Conservation (phyloP, 345 rosid genomes). For the Draba incana region DNA sequence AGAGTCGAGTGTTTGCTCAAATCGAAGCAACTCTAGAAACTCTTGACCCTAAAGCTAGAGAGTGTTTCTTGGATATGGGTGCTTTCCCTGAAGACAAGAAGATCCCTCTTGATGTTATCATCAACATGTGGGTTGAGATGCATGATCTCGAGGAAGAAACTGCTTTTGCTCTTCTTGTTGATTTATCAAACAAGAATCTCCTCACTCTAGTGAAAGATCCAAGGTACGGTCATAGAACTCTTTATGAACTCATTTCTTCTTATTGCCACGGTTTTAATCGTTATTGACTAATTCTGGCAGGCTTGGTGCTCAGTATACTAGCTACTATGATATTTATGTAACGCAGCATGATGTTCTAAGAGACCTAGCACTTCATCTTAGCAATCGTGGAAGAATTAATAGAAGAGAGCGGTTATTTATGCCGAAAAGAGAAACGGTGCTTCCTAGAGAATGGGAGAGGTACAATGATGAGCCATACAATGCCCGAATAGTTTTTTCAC, state of each 20-base stretch:
- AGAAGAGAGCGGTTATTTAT: conserved; percentile 63
- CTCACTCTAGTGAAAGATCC: conserved; percentile 78
- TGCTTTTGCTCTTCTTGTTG: conserved; percentile 74
- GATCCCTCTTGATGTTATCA: conserved; percentile 83
- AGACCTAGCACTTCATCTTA: conserved; percentile 77
- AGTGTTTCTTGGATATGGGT: conserved; percentile 86
- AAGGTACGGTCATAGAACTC: conserved; percentile 46
- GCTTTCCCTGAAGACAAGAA: conserved; percentile 92
- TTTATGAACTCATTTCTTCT: conserved; percentile 20
- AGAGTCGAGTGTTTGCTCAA: conserved; percentile 63
- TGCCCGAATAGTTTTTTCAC: conserved; percentile 56
- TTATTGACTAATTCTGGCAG: conserved; percentile 42
- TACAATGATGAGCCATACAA: conserved; percentile 57
- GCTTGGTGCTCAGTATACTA: conserved; percentile 64
- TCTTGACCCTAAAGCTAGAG: conserved; percentile 58
- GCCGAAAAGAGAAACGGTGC: conserved; percentile 60
- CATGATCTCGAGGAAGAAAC: conserved; percentile 63
- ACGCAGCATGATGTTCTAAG: conserved; percentile 87
- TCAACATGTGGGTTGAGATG: conserved; percentile 78
- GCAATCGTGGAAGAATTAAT: conserved; percentile 50
- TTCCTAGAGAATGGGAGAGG: conserved; percentile 89
- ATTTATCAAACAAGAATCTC: conserved; percentile 82
- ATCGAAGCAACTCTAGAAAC: conserved; percentile 64
- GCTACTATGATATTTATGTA: conserved; percentile 72
- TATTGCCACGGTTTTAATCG: background rate